phyloP scores from a whole-genome alignment of 2,329 filamentous ascomycete genomes.

The Bipolaris zeicola region DNA sequence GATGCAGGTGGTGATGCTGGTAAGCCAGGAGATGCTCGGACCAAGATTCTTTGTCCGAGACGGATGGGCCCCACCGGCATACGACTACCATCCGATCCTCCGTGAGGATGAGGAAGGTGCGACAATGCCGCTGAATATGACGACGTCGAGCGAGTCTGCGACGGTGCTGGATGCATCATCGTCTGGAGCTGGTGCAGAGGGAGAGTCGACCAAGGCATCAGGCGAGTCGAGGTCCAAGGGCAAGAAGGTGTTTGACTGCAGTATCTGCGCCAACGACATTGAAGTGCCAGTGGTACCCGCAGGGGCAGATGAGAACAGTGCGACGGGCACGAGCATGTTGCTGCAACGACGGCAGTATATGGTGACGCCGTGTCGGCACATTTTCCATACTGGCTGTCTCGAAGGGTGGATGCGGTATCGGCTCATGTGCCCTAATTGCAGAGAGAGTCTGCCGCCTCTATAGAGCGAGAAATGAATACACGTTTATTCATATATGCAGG shows the following conservation, averaged over 20 bases:
- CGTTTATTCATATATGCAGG: not conserved
- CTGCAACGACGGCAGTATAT: constrained; percentile 86
- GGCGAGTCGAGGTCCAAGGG: constrained; percentile 59
- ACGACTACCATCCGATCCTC: constrained; percentile 93
- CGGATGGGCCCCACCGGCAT: constrained; percentile 71
- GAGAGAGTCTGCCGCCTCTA: constrained; percentile 84
- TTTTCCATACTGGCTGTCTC: constrained; percentile 89
- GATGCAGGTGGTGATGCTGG: constrained; percentile 80
- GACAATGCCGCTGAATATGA: constrained; percentile 73
- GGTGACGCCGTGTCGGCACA: constrained; percentile 95
- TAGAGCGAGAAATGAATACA: constrained; percentile 51
- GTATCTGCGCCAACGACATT: constrained; percentile 90
- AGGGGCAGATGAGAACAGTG: constrained; percentile 35
- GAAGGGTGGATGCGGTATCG: constrained; percentile 96
- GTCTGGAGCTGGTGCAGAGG: constrained; percentile 12
- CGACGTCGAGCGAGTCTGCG: constrained; percentile 26
- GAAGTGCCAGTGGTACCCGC: constrained; percentile 81
- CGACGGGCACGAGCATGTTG: constrained; percentile 60
- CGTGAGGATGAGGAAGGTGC: constrained; percentile 83
- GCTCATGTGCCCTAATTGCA: constrained; percentile 92
- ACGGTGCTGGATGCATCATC: constrained; percentile 18
- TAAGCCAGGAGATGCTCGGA: constrained; percentile 81
- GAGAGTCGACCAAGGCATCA: constrained; percentile 28
- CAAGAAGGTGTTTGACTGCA: constrained; percentile 79
- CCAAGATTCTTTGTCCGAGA: constrained; percentile 83